These are phyloP conservation scores for Cystobasidium slooffiae DNA, from an alignment of 1,284 basidiomycete species.

Conservation along the genomic window DNA sequence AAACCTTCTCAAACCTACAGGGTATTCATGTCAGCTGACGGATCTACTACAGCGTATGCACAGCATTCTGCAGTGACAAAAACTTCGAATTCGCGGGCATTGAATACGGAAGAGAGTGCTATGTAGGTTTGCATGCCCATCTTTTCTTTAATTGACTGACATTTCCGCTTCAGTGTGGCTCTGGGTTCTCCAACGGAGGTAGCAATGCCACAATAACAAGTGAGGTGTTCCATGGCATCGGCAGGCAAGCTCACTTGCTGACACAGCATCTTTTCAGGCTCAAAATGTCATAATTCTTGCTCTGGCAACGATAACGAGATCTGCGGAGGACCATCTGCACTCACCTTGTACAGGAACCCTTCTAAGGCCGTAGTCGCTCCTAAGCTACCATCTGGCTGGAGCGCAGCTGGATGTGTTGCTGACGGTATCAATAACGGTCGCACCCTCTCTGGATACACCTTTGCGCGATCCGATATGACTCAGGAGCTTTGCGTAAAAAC, in stretches of 20 bases:
- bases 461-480: constrained; percentile 48
- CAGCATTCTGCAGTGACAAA: constrained; percentile 33
- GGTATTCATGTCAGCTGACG: not conserved
- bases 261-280: not conserved
- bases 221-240: not conserved
- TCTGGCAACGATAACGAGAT: constrained; percentile 27
- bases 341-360: constrained; percentile 38
- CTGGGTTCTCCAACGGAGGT: constrained; percentile 30
- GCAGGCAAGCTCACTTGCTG: not conserved
- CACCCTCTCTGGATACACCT: constrained; percentile 44
- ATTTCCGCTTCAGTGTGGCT: constrained; percentile 17
- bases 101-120: constrained; percentile 42
- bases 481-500: constrained; percentile 44
- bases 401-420: constrained; percentile 39
- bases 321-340: constrained; percentile 41
- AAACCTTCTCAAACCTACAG: not conserved
- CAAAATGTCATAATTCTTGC: constrained; percentile 1
- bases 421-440: constrained; percentile 33
- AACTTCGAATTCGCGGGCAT: constrained; percentile 39
- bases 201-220: constrained; percentile 21
- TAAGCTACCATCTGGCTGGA: constrained; percentile 48
- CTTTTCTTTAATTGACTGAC: not conserved
- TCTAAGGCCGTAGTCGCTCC: not conserved
- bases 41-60: constrained; percentile 30
- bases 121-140: not conserved